Evolutionary conservation across 1,139 yeast species (phyloP), one percentile per base, ranked within the genome.

Genomic region (Scheffersomyces stambukii): DNA sequence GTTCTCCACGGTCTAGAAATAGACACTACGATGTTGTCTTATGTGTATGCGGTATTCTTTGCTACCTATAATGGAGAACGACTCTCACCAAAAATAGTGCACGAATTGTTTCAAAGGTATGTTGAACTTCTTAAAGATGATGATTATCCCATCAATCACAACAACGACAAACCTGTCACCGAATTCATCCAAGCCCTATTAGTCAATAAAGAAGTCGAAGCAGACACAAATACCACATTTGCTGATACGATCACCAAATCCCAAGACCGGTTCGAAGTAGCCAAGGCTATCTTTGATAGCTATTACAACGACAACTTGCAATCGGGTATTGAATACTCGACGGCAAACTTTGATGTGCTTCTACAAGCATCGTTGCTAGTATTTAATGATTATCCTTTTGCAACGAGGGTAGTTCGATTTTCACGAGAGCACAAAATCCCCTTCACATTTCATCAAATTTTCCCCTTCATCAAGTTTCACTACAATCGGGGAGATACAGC

Each of bases 381-480:
- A 6, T 66, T 61, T 32, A 45, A 56, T 13, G 71, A 67, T 33
- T 48, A 53, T 28, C 32, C 41, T 10, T 62, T 60, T 47, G 72
- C 72, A 5, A 46, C 59, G 4, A 33, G 43, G 25, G 46, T 60
- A 21, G 42, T 64, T 10, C 47, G 52, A 30, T 37, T 39, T 11
- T 52, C 62, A 3, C 42, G 62, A 11, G 36, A 46, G 5, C 36
- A 36, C 13, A 48, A 51, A 3, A 35, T 61, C 11, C 68, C 69
- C 6, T 52, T 61, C 23, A 53, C 71, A 0, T 64, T 65, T 41
- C 55, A 59, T 34, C 73, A 65, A 37, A 41, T 65, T 2, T 63
- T 50, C 29, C 71, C 73, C 1, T 62, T 67, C 28, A 57, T 67
- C 6, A 48, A 47, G 36, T 57, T 54, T 35, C 68, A 64, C 36